Evolutionary conservation across 2,329 filamentous ascomycete species (phyloP).

Genomic region (Dactylellina leptospora): DNA sequence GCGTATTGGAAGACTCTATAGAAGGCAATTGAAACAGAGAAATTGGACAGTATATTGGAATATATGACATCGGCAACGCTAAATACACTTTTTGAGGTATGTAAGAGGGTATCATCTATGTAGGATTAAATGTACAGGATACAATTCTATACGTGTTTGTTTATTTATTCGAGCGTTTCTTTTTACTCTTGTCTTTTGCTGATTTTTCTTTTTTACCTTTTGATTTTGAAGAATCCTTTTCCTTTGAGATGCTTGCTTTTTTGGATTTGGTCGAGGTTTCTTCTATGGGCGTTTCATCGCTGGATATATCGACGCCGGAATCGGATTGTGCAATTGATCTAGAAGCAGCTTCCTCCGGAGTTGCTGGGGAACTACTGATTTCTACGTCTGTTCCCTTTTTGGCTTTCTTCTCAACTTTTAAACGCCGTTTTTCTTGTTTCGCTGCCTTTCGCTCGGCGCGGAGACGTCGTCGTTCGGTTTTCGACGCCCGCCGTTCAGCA

Average conservation of each 20-base stretch:
- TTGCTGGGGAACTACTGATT: background rate
- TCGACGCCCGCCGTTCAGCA: slow-evolving; percentile 26
- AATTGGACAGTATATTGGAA: too few relatives aligned
- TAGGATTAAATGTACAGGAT: background rate
- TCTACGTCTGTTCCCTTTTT: slow-evolving; percentile 11
- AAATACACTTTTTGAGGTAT: background rate
- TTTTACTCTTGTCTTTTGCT: slow-evolving; percentile 16
- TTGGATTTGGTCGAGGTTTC: background rate
- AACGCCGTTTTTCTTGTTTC: slow-evolving; percentile 21
- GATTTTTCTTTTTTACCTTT: slow-evolving; percentile 16
- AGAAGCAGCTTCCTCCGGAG: background rate
- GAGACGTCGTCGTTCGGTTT: slow-evolving; percentile 28
- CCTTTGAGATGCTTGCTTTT: slow-evolving; percentile 2
- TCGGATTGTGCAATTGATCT: slow-evolving; percentile 20
- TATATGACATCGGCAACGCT: too few relatives aligned
- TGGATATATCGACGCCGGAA: slow-evolving; percentile 48
- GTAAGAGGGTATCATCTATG: slow-evolving; percentile 14
- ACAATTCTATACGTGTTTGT: background rate
- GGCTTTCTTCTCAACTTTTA: slow-evolving; percentile 27
- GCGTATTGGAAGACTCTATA: too few relatives aligned
- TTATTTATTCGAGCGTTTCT: slow-evolving; percentile 6
- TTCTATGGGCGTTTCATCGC: slow-evolving; percentile 33
- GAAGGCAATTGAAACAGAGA: too few relatives aligned
- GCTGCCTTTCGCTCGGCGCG: slow-evolving; percentile 23
- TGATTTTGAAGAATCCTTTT: slow-evolving; percentile 1